Base-by-base conservation (phyloP, 257 asterid genomes). In the Solanum sejunctum region DNA sequence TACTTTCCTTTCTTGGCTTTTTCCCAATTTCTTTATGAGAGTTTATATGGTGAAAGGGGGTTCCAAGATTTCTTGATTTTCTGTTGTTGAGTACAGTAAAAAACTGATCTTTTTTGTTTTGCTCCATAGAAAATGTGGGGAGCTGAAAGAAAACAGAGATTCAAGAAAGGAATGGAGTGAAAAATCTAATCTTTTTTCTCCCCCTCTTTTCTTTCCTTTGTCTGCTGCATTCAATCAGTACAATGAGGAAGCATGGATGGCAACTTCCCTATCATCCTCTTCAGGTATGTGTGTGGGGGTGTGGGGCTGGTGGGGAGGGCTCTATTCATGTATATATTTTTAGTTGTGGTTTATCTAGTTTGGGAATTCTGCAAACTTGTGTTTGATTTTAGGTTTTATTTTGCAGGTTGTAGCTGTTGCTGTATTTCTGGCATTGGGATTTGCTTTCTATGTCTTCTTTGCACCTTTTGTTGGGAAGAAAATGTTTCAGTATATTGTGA, bases 181-280 rank as follows among this genome's bases (percentile, higher is more conserved):
- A 88, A 89, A 84, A 86, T 56, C 60, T 51, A 28, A 54, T 64
- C 78, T 45, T 81, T 84, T 85, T 60, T 41, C 28, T 84, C 10
- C 47, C 84, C 79, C 5, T 36, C 6, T 36, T 70, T 60, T 21
- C 67, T 8, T 82, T 85, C 88, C 88, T 85, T 86, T 84, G 86
- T 64, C 86, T 89, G 64, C 79, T 49, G 88, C 70, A 81, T 85
- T 47, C 72, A 80, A 84, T 87, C 90, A 36, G 81, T 87, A 89
- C 86, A 85, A 97, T 97, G 99, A 97, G 99, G 93, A 97, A 97
- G 88, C 98, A 97, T 88, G 99, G 99, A 81, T 97, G 99, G 99
- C 95, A 97, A 88, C 99, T 97, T 88, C 99, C 99, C 82, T 95
- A 97, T 85, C 99, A 97, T 90, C 98, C 99, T 86, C 95, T 97